Conservation (phyloP, 352 stramenopile genomes). For the Globisporangium nagaii region DNA sequence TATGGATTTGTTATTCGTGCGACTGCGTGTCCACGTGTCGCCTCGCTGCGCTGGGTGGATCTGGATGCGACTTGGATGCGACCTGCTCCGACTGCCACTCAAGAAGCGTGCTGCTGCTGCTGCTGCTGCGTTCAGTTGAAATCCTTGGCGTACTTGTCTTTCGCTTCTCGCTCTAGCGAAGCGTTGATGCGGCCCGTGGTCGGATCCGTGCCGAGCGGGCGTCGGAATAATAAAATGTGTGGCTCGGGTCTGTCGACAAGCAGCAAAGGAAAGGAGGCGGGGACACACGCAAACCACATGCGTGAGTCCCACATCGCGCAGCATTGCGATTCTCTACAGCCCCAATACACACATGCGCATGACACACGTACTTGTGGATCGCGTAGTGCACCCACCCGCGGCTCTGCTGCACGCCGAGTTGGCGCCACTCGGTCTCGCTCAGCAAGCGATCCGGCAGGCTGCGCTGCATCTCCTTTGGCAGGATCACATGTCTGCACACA, state of each 20-base stretch:
- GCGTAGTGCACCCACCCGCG: slow-evolving; percentile 99
- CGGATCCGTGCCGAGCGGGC: slow-evolving; percentile 95
- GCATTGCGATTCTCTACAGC: neutral
- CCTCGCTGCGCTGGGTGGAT: no score
- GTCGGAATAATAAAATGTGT: slow-evolving; percentile 98
- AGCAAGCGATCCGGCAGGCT: slow-evolving; percentile 94
- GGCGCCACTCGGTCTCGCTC: slow-evolving; percentile 96
- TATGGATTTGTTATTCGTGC: no score
- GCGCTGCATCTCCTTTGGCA: slow-evolving; percentile 98
- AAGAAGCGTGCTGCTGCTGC: neutral
- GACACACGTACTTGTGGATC: slow-evolving; percentile 91
- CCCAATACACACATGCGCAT: neutral
- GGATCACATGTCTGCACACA: slow-evolving; percentile 88
- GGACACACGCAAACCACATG: neutral
- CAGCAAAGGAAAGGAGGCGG: no score
- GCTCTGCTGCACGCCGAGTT: slow-evolving; percentile 96
- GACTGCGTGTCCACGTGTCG: no score
- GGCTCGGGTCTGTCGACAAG: slow-evolving; percentile 88
- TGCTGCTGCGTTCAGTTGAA: slow-evolving; percentile 41
- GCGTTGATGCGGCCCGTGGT: slow-evolving; percentile 92
- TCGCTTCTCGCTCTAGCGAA: slow-evolving; percentile 91
- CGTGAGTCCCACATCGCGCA: neutral
- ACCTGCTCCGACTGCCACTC: neutral
- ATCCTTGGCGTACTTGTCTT: slow-evolving; percentile 93
- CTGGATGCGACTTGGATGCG: no score